Evolutionary conservation across 78 protist genomes (phyloP), one percentile per base, ranked within the genome.

Genomic region (Dictyostelium brefeldianum): DNA sequence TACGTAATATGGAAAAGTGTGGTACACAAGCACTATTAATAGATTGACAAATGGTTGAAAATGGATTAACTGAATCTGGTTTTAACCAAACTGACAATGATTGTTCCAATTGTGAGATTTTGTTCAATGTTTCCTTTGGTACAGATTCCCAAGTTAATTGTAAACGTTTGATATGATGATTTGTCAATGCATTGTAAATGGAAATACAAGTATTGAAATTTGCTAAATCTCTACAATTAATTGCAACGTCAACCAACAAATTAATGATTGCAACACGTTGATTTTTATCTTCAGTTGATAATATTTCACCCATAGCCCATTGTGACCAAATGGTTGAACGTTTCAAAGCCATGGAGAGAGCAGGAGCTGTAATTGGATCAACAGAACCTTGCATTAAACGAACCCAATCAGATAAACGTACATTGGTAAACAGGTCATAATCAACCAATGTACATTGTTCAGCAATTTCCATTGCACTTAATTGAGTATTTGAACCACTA

Each of bases 271-370:
- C n/a, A 46, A 77, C 93, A 29, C 93, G 22, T 65, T 87, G 93
- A 27, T 18, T n/a, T 22, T 87, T 87, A 56, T 87, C 93, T n/a
- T 87, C 93, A 9, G 74, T 56, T 14, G 81, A 80, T 3, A 87
- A 73, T 15, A 87, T 87, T 41, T 87, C 93, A 43, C 84, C 84
- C 93, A 87, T 87, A 1, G 84, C 84, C 93, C 93, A 87, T 77
- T 87, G 84, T 11, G 70, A 29, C 83, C 83, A 77, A 64, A 53
- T 65, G 17, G 83, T 62, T 0, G 93, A 87, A 14, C 53, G 22
- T 56, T 87, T 87, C 17, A 87, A 36, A 6, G 93, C 93, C 36
- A 25, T 25, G 3, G 85, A 27, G 6, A 87, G 17, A 4, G 53
- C 65, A 25, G 93, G 93, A 7, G 79, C 71, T 3, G 74, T 64